These are phyloP conservation scores for Crithidia thermophila DNA, from an alignment of 208 protist species.

Conservation along the genomic window DNA sequence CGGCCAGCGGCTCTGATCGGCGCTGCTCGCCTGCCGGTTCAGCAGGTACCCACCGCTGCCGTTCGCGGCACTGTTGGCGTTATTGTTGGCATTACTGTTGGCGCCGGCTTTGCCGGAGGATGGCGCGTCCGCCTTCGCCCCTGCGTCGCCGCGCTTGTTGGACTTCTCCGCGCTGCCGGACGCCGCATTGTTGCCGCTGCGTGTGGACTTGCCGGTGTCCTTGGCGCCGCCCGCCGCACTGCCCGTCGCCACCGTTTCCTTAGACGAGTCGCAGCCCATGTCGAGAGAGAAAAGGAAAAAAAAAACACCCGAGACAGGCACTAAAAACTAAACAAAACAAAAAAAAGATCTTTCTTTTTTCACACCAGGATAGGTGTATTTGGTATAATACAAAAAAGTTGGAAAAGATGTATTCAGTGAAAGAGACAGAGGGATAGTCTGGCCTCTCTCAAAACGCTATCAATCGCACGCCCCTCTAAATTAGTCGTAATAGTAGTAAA, in stretches of 20 bases:
- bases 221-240: neutral
- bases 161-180: slow-evolving; percentile 12
- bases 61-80: neutral
- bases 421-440: no score
- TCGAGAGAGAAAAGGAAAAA: slow-evolving; percentile 2
- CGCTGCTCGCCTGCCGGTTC: neutral
- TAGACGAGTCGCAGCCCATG: slow-evolving; percentile 58
- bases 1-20: slow-evolving; percentile 38
- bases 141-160: neutral
- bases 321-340: slow-evolving; percentile 6
- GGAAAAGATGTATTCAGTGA: no score
- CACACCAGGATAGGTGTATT: no score
- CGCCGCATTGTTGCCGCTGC: slow-evolving; percentile 1
- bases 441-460: no score
- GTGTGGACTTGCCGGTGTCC: neutral
- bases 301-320: neutral
- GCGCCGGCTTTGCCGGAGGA: no score
- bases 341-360: neutral
- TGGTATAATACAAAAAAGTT: no score
- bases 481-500: no score
- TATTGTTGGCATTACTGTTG: no score
- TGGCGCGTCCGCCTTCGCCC: neutral
- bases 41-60: neutral
- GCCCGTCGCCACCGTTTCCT: slow-evolving; percentile 28
- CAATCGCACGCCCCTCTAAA: no score